Base-by-base conservation (phyloP, 257 asterid genomes). In the Penstemon davidsonii region DNA sequence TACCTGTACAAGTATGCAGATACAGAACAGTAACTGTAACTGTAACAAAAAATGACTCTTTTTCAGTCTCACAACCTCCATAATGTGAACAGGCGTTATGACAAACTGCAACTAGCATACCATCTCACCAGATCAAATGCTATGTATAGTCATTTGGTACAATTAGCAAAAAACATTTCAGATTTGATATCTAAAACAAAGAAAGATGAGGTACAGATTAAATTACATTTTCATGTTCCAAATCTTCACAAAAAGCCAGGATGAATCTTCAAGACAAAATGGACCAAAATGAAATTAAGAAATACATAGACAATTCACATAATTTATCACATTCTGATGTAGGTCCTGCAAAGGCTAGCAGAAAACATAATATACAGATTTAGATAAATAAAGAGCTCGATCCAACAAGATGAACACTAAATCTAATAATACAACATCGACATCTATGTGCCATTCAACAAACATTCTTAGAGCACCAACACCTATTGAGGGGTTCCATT, bases 281-380 rank as follows among this genome's bases (percentile, higher is more conserved):
- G 61, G 59, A 60, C 64, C 37, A 9, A 64, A 53, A 76, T 37
- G 38, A 59, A 71, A 62, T 60, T 43, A 63, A 57, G 39, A 79
- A 54, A 45, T 53, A 40, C 64, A 56, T 59, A 55, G 41, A 69
- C 44, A 67, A 68, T 73, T 60, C 74, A 74, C 72, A 58, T 38
- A 49, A 42, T 62, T 25, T 38, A 66, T 65, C 73, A 66, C 77
- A 73, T 62, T 44, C 68, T 19, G 42, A 53, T 33, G 45, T 7
- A 65, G 12, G 41, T 4, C 43, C 42, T 6, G 68, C 69, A 59
- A 50, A 36, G 11, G 47, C 75, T 44, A 68, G 52, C 62, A 60
- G 51, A 56, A 49, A 3, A 7, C 25, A 9, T 40, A 51, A 40
- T 40, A 65, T 38, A 10, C 8, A 61, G 67, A 19, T 25, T 51